These are phyloP conservation scores for Rubia yunnanensis DNA, from an alignment of 257 asterid species.

Conservation along the genomic window DNA sequence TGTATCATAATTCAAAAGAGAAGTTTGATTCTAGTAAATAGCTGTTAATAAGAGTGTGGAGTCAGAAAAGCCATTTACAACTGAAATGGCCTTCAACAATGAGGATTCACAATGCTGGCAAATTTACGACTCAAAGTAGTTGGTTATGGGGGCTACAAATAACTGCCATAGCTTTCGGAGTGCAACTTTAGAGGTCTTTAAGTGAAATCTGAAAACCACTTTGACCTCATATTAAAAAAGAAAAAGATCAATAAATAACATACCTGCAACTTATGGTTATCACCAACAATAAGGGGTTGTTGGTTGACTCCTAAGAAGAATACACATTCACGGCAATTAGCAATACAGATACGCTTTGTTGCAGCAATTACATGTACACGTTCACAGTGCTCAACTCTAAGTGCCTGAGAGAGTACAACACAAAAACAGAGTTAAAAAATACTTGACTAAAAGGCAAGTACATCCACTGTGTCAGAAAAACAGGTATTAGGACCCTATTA, in stretches of 20 bases:
- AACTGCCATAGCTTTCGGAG: neutral
- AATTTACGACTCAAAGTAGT: neutral
- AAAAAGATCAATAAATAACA: neutral
- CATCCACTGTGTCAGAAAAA: neutral
- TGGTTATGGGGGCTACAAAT: neutral
- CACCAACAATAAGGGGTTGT: constrained; percentile 89
- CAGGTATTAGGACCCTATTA: neutral
- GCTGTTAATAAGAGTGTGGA: neutral
- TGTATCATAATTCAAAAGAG: neutral
- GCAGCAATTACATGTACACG: constrained; percentile 92
- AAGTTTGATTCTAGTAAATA: neutral
- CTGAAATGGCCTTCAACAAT: neutral
- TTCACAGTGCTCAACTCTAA: constrained; percentile 95
- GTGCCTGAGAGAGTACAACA: constrained; percentile 47
- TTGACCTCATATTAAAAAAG: neutral
- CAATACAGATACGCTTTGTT: constrained; percentile 81
- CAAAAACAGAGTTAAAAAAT: neutral
- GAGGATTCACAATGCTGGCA: neutral
- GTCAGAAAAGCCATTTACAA: neutral
- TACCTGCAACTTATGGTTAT: constrained; percentile 95
- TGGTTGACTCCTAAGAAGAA: constrained; percentile 93
- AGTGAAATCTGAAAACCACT: neutral
- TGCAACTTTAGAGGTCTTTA: neutral
- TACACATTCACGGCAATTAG: constrained; percentile 91
- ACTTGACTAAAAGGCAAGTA: neutral